Evolutionary conservation across 1,139 yeast species (phyloP).

Genomic region (Candida sp.): DNA sequence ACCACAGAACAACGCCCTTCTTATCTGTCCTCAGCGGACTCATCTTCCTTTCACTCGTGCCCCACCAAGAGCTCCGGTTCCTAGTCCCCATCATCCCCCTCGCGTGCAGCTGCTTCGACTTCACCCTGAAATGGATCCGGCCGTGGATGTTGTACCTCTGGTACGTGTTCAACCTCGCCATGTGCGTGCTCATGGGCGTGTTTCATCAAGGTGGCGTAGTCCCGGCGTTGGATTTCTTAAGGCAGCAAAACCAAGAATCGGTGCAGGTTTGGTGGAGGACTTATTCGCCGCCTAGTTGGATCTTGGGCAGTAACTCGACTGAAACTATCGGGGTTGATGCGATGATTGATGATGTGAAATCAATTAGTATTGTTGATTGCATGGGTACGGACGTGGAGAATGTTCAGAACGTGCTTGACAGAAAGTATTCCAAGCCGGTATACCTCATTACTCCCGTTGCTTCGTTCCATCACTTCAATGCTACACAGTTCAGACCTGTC

Average conservation of each 20-base stretch:
- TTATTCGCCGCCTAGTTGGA: slow-evolving; percentile 92
- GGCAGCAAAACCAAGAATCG: slow-evolving; percentile 11
- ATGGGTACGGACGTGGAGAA: slow-evolving; percentile 54
- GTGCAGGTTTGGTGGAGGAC: slow-evolving; percentile 91
- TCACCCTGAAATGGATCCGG: slow-evolving; percentile 22
- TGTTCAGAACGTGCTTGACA: slow-evolving; percentile 22
- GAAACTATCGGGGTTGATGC: slow-evolving; percentile 22
- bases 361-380: slow-evolving; percentile 44
- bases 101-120: slow-evolving; percentile 63
- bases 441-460: slow-evolving; percentile 53
- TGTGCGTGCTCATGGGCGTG: slow-evolving; percentile 75
- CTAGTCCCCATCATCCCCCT: slow-evolving; percentile 79
- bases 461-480: slow-evolving; percentile 33
- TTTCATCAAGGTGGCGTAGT: slow-evolving; percentile 93
- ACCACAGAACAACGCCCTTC: slow-evolving; percentile 54
- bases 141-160: slow-evolving; percentile 43
- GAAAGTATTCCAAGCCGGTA: slow-evolving; percentile 16
- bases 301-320: slow-evolving; percentile 50
- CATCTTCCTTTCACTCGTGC: slow-evolving; percentile 64
- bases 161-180: slow-evolving; percentile 64
- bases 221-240: slow-evolving; percentile 55
- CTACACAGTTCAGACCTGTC: slow-evolving; percentile 22
- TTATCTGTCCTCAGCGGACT: slow-evolving; percentile 68
- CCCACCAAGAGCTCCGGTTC: slow-evolving; percentile 94
- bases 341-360: slow-evolving; percentile 10